Base-by-base conservation (phyloP, 179 eudicot species). In the Camellia oleifera region DNA sequence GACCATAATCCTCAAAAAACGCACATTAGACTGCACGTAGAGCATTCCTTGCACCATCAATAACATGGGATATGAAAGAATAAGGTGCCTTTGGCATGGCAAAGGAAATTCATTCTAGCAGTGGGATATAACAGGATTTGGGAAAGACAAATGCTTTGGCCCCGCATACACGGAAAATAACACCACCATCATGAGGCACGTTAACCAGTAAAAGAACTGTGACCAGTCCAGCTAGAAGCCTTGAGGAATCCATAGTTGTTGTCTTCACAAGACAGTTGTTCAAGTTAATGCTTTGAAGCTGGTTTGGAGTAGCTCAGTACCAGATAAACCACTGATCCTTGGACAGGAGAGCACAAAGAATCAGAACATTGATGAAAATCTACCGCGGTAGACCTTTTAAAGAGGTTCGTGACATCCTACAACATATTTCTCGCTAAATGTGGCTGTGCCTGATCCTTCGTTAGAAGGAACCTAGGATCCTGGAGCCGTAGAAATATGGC, bases 401-500 rank as follows among this genome's bases (percentile, higher is more conserved):
- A 50, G 71, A 61, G 77, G 77, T 54, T 77, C 61, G n/a, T 61
- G 46, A 13, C 52, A 69, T 77, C 72, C 76, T 7, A 13, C 5
- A 20, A 15, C n/a, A 70, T 17, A 40, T 40, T 11, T 56, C 63
- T n/a, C n/a, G 5, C 56, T 15, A 12, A 81, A 32, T 72, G 46
- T n/a, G 23, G 67, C 40, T 4, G 11, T 14, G 23, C 18, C 32
- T 50, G 66, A 50, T 75, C 48, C 14, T 45, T 54, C 20, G 20
- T 57, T 26, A 58, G 45, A 74, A 40, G 64, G 56, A 66, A 52
- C 20, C 26, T 10, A 48, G 46, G 48, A 65, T 67, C n/a, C 57
- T 62, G 62, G 69, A 14, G 77, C 56, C 64, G n/a, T 4, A 62
- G 23, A 79, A 58, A 56, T 74, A 80, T 40, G 73, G 45, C 42